Percentiles rank a stretch among this genome's conserved stretches.
Evolutionary conservation across 495 filamentous ascomycete species (phyloP).

Genomic region (Neurospora terricola): DNA sequence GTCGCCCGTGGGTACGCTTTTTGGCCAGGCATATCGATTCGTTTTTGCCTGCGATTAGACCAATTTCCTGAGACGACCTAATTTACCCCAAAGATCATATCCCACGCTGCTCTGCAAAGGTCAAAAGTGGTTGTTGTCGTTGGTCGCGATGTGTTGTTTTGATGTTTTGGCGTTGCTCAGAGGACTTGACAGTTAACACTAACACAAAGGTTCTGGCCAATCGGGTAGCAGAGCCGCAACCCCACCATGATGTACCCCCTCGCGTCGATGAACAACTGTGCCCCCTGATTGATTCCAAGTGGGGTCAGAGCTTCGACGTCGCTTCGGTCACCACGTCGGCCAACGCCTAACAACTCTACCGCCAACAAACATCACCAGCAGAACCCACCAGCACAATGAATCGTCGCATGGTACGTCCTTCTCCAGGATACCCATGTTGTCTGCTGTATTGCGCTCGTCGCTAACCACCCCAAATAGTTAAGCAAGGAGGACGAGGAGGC

Average conservation of each 20-base stretch:
- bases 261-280: background rate
- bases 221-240: slow-evolving; percentile 7
- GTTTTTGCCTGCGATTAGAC: background rate
- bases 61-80: background rate
- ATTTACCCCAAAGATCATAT: background rate
- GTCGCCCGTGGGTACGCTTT: slow-evolving; percentile 79
- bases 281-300: slow-evolving; percentile 5
- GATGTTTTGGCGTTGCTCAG: background rate
- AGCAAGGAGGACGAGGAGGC: slow-evolving; percentile 82
- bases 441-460: background rate
- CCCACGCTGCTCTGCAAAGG: background rate
- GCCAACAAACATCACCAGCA: background rate
- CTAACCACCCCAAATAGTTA: slow-evolving; percentile 49
- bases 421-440: background rate
- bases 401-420: slow-evolving; percentile 30
- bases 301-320: slow-evolving; percentile 1
- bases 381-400: slow-evolving; percentile 12
- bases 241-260: slow-evolving; percentile 4
- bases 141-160: background rate
- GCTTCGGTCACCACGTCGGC: background rate
- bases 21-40: slow-evolving; percentile 40
- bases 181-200: background rate
- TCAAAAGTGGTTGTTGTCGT: background rate
- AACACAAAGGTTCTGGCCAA: slow-evolving; percentile 3
- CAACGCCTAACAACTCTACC: background rate